Conservation (phyloP, 2,329 filamentous ascomycete genomes). For the Alternaria sp. region DNA sequence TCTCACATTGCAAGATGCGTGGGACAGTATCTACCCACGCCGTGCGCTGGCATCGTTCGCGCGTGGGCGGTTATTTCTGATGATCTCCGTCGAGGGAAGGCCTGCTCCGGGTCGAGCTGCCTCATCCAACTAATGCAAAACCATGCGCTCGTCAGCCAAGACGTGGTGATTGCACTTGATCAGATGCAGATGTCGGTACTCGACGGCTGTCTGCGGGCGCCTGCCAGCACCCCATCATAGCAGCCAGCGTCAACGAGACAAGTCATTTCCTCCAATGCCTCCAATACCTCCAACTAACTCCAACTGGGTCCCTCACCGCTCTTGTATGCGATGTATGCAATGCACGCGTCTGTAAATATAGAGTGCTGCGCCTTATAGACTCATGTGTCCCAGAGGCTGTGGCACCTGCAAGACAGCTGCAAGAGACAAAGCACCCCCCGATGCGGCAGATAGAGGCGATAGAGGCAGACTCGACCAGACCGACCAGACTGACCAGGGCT, state of each 20-base stretch:
- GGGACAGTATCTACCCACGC: conserved; percentile 5
- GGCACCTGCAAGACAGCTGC: conserved; percentile 23
- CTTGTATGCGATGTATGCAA: conserved; percentile 24
- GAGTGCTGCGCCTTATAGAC: conserved; percentile 27
- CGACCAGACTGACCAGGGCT: conserved; percentile 34
- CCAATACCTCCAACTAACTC: background rate
- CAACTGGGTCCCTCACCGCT: conserved; percentile 42
- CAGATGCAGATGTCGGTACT: background rate
- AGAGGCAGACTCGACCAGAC: too few species aligned
- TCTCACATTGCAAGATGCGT: too few species aligned
- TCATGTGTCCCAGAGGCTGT: conserved; percentile 24
- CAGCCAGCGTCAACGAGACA: background rate
- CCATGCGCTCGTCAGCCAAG: conserved; percentile 37
- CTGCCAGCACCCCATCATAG: conserved; percentile 1
- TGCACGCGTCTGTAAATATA: conserved; percentile 38
- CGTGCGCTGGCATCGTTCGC: conserved; percentile 4
- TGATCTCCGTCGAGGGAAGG: conserved; percentile 12
- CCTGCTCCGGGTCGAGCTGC: conserved; percentile 16
- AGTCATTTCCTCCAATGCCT: background rate
- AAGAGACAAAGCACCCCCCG: conserved; percentile 9
- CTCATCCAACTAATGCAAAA: conserved; percentile 19
- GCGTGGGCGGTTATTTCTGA: conserved; percentile 1
- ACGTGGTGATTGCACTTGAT: conserved; percentile 21
- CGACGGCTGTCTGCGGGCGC: conserved; percentile 5
- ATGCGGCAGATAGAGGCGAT: conserved; percentile 17